Conservation (phyloP, 2,329 filamentous ascomycete genomes). For the Fusarium sp. region DNA sequence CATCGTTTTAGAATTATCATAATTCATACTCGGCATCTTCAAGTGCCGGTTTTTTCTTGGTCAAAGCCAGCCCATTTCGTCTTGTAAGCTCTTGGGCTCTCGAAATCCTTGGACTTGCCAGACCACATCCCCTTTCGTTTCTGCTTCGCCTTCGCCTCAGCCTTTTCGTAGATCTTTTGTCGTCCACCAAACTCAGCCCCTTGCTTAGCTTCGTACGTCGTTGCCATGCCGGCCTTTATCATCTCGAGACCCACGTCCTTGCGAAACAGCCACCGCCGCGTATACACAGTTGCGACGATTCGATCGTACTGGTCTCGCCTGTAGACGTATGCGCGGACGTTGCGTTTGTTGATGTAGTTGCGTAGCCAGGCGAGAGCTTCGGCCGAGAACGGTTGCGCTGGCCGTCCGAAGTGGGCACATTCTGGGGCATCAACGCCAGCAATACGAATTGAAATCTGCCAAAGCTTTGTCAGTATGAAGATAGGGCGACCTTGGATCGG, state of each 20-base stretch:
- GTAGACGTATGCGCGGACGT: slow-evolving; percentile 86
- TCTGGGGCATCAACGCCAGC: slow-evolving; percentile 96
- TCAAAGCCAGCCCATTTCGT: slow-evolving; percentile 53
- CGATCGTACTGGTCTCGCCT: slow-evolving; percentile 92
- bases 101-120: slow-evolving; percentile 70
- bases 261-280: slow-evolving; percentile 75
- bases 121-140: slow-evolving; percentile 82
- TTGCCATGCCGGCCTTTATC: slow-evolving; percentile 86
- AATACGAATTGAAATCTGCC: slow-evolving; percentile 85
- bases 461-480: slow-evolving; percentile 28
- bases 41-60: slow-evolving; percentile 35
- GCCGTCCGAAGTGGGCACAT: slow-evolving; percentile 88
- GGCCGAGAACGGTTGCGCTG: slow-evolving; percentile 83
- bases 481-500: background rate
- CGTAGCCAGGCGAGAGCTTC: slow-evolving; percentile 89
- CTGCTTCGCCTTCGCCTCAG: slow-evolving; percentile 74
- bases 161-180: slow-evolving; percentile 71
- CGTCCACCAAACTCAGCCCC: slow-evolving; percentile 88
- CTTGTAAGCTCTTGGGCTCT: slow-evolving; percentile 93
- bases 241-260: slow-evolving; percentile 90
- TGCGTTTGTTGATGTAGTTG: slow-evolving; percentile 74
- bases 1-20: slow-evolving; percentile 3
- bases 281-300: slow-evolving; percentile 85
- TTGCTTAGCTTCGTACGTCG: slow-evolving; percentile 91
- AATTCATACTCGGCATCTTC: slow-evolving; percentile 17